These are phyloP conservation scores for Wallacemonas sp. DNA, from an alignment of 208 protist species.

Conservation along the genomic window DNA sequence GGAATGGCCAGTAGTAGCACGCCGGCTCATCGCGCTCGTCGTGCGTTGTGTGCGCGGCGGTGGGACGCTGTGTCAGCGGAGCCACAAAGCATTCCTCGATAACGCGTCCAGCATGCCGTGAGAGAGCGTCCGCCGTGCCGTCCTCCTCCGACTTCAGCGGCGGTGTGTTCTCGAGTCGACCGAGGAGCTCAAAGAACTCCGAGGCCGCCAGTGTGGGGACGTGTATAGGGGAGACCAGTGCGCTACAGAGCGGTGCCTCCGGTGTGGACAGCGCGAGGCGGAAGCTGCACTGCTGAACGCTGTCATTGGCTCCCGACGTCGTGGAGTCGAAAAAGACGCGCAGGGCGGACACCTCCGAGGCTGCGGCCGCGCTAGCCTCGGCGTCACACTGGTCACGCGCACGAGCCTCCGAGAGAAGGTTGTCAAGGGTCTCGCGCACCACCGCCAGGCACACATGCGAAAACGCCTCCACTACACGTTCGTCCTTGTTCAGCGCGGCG, in stretches of 20 bases:
- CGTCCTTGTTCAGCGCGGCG: conserved; percentile 27
- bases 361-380: too few relatives aligned
- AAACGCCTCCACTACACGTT: conserved; percentile 29
- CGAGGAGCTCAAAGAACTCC: not conserved
- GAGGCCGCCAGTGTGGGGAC: not conserved
- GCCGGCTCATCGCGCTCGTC: not conserved
- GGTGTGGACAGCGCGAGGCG: not conserved
- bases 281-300: not conserved
- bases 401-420: not conserved
- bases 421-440: conserved; percentile 12
- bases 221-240: not conserved
- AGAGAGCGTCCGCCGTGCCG: too few relatives aligned
- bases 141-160: too few relatives aligned
- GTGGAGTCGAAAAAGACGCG: conserved; percentile 2
- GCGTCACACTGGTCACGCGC: too few relatives aligned
- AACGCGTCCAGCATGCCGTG: too few relatives aligned
- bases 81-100: not conserved
- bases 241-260: not conserved
- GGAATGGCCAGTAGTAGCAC: not conserved
- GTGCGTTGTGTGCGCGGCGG: too few relatives aligned
- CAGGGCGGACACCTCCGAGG: not conserved
- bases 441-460: conserved; percentile 36
- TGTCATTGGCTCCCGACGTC: not conserved
- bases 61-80: not conserved
- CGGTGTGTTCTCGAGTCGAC: not conserved